Conservation (phyloP, 768 basidiomycete species). For the Podaxis sp. region DNA sequence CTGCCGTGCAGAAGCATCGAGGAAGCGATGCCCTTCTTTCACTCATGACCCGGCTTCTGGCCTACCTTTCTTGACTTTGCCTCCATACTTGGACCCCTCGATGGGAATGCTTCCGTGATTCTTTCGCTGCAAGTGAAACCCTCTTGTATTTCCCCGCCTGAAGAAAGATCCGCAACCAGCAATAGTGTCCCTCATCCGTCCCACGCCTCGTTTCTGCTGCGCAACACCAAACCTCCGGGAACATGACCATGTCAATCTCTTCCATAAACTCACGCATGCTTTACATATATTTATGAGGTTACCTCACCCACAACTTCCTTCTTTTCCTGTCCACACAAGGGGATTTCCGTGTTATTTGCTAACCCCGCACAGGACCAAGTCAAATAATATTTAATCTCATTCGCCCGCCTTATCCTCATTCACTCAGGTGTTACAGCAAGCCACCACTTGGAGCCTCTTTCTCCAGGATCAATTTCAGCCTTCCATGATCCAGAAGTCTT, state of each 20-base stretch:
- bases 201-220: not conserved
- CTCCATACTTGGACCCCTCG: not conserved
- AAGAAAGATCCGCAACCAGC: not conserved
- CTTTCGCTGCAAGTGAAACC: constrained; percentile 2
- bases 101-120: not conserved
- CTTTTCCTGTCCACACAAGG: not conserved
- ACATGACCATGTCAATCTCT: not conserved
- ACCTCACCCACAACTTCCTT: not conserved
- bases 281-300: not conserved
- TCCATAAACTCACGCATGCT: not conserved
- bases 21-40: not conserved
- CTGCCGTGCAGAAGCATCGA: not conserved
- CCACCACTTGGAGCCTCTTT: not conserved
- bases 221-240: not conserved
- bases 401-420: not conserved
- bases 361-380: not conserved
- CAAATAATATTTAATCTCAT: not conserved
- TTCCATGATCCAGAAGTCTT: not conserved
- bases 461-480: not conserved
- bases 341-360: not conserved
- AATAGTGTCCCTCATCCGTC: not conserved
- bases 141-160: not conserved
- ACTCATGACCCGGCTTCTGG: not conserved
- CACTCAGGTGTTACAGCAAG: too few species aligned
- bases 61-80: not conserved